These are phyloP conservation scores for Blattamonas nauphoetae DNA, from an alignment of 78 protist genomes.

Conservation along the genomic window DNA sequence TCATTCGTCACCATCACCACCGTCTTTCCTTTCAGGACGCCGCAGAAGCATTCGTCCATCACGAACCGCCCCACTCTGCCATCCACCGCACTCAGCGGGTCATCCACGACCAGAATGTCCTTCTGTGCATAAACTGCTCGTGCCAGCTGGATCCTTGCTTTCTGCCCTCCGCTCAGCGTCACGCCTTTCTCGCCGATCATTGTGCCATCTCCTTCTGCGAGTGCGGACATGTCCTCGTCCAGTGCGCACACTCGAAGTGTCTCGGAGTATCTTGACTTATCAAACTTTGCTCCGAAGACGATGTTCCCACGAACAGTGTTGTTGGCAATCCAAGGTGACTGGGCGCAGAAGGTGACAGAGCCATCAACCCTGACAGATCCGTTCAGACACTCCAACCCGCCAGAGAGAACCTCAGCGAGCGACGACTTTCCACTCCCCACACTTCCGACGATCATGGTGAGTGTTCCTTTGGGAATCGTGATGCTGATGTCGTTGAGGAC, in stretches of 20 bases:
- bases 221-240: neutral
- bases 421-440: too few relatives aligned
- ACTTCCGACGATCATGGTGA: too few relatives aligned
- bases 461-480: too few relatives aligned
- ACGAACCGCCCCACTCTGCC: neutral
- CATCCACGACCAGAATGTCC: neutral
- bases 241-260: neutral
- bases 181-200: conserved; percentile 8
- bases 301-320: neutral
- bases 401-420: too few relatives aligned
- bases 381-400: neutral
- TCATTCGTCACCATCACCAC: neutral
- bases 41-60: too few relatives aligned
- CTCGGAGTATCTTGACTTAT: neutral
- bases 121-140: neutral
- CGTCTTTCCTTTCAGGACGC: neutral
- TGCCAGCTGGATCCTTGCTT: too few relatives aligned
- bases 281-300: too few relatives aligned
- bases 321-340: neutral
- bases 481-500: too few relatives aligned
- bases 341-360: neutral
- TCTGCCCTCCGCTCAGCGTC: too few relatives aligned
- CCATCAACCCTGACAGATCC: neutral
- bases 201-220: neutral
- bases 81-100: neutral